phyloP scores from a whole-genome alignment of 2,329 filamentous ascomycete genomes.

The Sphaerulina musiva region DNA sequence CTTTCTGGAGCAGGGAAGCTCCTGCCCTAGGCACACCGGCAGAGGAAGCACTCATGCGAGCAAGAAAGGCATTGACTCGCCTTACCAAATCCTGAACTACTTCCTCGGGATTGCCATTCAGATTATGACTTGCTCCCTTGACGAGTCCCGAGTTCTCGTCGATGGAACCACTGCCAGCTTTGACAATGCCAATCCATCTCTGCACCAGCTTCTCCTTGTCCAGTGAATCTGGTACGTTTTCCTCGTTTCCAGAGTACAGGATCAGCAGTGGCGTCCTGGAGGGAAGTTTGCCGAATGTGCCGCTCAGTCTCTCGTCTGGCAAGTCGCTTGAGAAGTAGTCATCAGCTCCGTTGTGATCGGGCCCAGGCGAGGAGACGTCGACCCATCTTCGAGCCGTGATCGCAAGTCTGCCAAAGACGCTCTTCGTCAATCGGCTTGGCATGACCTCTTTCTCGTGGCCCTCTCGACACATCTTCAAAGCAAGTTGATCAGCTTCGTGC shows the following conservation, averaged over 20 bases:
- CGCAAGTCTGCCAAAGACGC: constrained; percentile 34
- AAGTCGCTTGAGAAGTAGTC: constrained; percentile 84
- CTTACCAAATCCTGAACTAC: constrained; percentile 46
- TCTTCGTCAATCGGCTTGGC: constrained; percentile 33
- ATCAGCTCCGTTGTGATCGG: constrained; percentile 60
- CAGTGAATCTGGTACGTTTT: constrained; percentile 54
- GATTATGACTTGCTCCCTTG: constrained; percentile 46
- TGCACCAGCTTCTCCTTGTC: constrained; percentile 54
- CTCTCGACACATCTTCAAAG: constrained; percentile 44
- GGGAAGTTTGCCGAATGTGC: constrained; percentile 61
- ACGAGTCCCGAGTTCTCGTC: constrained; percentile 47
- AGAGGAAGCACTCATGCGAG: constrained; percentile 13
- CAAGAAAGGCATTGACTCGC: constrained; percentile 48
- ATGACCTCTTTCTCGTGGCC: constrained; percentile 49
- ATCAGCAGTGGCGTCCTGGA: constrained; percentile 52
- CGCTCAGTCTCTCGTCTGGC: constrained; percentile 49
- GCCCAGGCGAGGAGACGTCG: constrained; percentile 51
- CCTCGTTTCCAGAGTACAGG: constrained; percentile 59
- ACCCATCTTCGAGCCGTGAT: constrained; percentile 55
- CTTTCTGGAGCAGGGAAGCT: background rate
- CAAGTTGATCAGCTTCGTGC: constrained; percentile 38
- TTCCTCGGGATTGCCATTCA: constrained; percentile 42
- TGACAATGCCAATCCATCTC: constrained; percentile 49
- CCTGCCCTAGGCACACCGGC: constrained; percentile 4
- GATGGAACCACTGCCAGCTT: constrained; percentile 41